Evolutionary conservation across 2,329 filamentous ascomycete genomes (phyloP).

Genomic region (Botrytis aclada): DNA sequence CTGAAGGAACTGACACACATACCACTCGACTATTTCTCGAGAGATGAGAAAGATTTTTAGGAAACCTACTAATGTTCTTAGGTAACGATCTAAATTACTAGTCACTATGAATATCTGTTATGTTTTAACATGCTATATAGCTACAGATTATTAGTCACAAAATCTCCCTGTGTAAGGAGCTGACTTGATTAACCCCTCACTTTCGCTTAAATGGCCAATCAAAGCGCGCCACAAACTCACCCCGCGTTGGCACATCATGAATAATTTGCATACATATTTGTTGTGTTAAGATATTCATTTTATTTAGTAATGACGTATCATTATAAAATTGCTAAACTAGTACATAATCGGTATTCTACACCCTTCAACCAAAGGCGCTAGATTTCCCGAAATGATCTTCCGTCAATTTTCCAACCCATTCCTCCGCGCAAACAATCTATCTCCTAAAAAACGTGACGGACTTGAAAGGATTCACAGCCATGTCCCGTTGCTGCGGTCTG

Average conservation of each 20-base stretch:
- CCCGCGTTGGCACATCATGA: neutral
- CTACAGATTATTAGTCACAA: neutral
- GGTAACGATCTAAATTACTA: too few species aligned
- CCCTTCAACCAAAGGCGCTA: neutral
- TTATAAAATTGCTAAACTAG: neutral
- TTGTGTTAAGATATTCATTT: neutral
- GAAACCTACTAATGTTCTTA: neutral
- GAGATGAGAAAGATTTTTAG: neutral
- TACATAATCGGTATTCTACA: neutral
- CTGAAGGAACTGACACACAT: neutral
- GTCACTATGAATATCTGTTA: neutral
- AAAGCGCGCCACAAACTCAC: neutral
- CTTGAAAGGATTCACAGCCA: neutral
- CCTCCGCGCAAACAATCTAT: neutral
- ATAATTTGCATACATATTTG: neutral
- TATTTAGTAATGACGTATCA: neutral
- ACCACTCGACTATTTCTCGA: neutral
- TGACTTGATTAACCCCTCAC: too few species aligned
- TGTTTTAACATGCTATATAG: neutral
- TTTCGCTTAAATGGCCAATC: neutral
- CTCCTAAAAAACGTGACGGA: neutral
- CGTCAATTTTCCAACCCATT: neutral
- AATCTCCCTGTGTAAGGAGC: too few species aligned
- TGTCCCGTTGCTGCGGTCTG: neutral
- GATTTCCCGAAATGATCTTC: neutral